Evolutionary conservation across 768 basidiomycete species (phyloP), one percentile per base, ranked within the genome.

Genomic region (Boletus coccyginus): DNA sequence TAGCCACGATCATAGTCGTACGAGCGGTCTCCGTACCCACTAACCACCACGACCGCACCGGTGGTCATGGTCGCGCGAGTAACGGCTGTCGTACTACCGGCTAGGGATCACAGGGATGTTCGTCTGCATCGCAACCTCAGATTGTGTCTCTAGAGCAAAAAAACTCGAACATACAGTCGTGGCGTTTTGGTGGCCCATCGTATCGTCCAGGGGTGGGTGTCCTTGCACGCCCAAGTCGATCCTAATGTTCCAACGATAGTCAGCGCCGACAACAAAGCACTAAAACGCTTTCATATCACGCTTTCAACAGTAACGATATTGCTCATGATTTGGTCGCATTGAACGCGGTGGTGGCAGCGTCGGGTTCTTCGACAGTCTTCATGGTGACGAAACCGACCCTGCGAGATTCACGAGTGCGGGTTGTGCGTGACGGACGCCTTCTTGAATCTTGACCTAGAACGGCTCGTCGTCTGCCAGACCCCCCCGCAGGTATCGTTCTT

Each of bases 171-270:
- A 56, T 63, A 87, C 87, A 71, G 58, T 88, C 86, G 56, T 77
- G 74, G 39, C 90, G 81, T 75, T 95, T 94, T 42, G 94, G 92
- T 45, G 94, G 92, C 0, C 94, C 95, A 59, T 91, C 92, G 81
- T 99, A 99, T 51, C 89, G 77, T 31, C 96, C 96, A 4, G 96
- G 96, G 7, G 96, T 99, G 3, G 96, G 91, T 13, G 93, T 91
- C 61, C 94, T 81, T n/a, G 92, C 93, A 58, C 93, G 87, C 53
- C 89, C 93, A 62, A 92, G 88, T 49, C 92, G 89, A 61, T 92
- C 93, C 92, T 92, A 41, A 27, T 27, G 27, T 56, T 55, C 8
- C 27, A 62, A 48, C 19, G 48, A 51, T 5, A 27, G 52, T 44
- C 14, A 63, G 58, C 39, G 11, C 48, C 11, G 40, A 48, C 29